phyloP scores from a whole-genome alignment of 1,284 basidiomycete species.

The Laetiporus sulphureus region DNA sequence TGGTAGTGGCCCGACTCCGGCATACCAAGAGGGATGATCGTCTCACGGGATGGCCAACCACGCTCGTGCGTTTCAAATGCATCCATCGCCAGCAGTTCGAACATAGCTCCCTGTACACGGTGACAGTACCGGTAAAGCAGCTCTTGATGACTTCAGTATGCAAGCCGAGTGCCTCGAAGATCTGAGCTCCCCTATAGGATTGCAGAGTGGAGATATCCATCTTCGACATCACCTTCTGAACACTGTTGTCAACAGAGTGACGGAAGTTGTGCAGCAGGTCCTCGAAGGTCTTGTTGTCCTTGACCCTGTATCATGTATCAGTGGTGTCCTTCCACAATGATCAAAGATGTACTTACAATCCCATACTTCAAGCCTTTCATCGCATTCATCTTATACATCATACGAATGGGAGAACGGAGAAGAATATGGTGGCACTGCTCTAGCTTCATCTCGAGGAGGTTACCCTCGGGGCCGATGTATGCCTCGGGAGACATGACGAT shows the following conservation, averaged over 20 bases:
- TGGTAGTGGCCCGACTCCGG: conserved; percentile 97
- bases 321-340: neutral
- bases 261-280: conserved; percentile 82
- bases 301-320: conserved; percentile 48
- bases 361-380: conserved; percentile 84
- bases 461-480: conserved; percentile 91
- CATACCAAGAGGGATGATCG: conserved; percentile 81
- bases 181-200: conserved; percentile 96
- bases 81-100: conserved; percentile 92
- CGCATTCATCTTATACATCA: conserved; percentile 91
- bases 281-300: conserved; percentile 67
- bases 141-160: conserved; percentile 85
- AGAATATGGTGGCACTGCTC: conserved; percentile 89
- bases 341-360: conserved; percentile 55
- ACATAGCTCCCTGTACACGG: conserved; percentile 90
- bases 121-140: conserved; percentile 91
- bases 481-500: conserved; percentile 96
- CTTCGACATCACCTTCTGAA: conserved; percentile 96
- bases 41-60: conserved; percentile 83
- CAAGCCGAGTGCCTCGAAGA: conserved; percentile 91
- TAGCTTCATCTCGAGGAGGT: conserved; percentile 88
- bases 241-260: conserved; percentile 83
- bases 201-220: conserved; percentile 97
- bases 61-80: conserved; percentile 95
- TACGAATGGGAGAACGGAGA: conserved; percentile 81